These are phyloP conservation scores for Aspergillus luchuensis DNA, from an alignment of 2,329 filamentous ascomycete genomes.

Conservation along the genomic window DNA sequence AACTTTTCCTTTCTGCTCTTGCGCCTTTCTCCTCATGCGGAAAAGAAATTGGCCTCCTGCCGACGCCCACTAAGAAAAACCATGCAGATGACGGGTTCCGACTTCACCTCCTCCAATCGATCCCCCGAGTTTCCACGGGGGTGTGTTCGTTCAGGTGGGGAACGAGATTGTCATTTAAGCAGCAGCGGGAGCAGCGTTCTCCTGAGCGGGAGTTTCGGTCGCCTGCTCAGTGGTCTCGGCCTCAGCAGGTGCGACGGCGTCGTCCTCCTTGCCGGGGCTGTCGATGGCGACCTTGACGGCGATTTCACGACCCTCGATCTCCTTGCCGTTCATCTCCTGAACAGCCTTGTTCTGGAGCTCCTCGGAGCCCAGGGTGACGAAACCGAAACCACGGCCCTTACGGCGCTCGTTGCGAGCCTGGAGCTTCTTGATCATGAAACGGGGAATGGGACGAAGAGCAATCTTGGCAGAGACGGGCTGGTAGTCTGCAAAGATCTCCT, in stretches of 20 bases:
- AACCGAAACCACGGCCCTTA: constrained; percentile 98
- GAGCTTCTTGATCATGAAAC: constrained; percentile 99
- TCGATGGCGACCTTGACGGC: constrained; percentile 99
- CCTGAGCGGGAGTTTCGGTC: constrained; percentile 43
- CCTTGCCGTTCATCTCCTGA: constrained; percentile 97
- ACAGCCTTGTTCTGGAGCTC: constrained; percentile 98
- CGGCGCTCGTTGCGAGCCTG: constrained; percentile 96
- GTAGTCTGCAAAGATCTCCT: constrained; percentile 94
- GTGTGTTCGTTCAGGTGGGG: constrained; percentile 20
- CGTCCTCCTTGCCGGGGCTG: constrained; percentile 98
- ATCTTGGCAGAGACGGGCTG: constrained; percentile 95
- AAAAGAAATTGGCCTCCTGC: constrained; percentile 14
- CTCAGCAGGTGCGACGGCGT: constrained; percentile 58
- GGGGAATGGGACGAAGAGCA: constrained; percentile 94
- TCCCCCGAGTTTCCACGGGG: constrained; percentile 10
- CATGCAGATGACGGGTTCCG: constrained; percentile 25
- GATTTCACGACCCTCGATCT: constrained; percentile 97
- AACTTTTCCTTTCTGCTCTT: constrained; percentile 14
- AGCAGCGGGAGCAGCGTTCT: constrained; percentile 45
- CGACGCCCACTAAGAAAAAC: constrained; percentile 29
- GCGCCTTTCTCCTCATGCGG: constrained; percentile 1
- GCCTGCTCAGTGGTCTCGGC: constrained; percentile 43
- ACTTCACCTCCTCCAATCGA: constrained; percentile 16
- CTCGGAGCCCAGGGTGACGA: constrained; percentile 93
- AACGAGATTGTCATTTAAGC: constrained; percentile 36